A percentile compares a stretch with the other conserved stretches of the same genome.
Conservation (phyloP, 371 early-diverging fungal genomes). For the Basidiobolus heterosporus region DNA sequence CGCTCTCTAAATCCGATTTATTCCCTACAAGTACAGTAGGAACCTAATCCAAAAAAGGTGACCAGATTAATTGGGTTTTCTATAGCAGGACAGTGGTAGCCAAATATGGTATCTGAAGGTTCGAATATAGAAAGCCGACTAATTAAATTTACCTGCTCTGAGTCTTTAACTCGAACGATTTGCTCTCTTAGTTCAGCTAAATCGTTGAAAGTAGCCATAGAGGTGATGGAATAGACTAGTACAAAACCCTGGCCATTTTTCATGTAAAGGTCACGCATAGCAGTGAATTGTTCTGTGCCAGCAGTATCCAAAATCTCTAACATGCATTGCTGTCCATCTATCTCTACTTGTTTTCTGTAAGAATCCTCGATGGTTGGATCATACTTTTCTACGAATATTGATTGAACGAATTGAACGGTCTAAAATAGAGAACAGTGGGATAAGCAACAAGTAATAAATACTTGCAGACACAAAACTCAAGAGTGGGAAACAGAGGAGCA, state of each 20-base stretch:
- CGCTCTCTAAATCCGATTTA: slow-evolving; percentile 70
- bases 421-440: slow-evolving; percentile 18
- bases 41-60: slow-evolving; percentile 24
- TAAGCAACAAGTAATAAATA: slow-evolving; percentile 1
- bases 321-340: slow-evolving; percentile 73
- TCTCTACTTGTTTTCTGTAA: slow-evolving; percentile 73
- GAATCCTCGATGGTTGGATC: slow-evolving; percentile 86
- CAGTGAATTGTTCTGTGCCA: slow-evolving; percentile 76
- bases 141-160: slow-evolving; percentile 39
- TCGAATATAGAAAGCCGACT: not conserved
- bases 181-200: slow-evolving; percentile 59
- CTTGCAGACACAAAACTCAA: too few relatives aligned
- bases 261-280: slow-evolving; percentile 84
- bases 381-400: slow-evolving; percentile 76
- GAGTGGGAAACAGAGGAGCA: not conserved
- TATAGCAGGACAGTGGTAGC: not conserved
- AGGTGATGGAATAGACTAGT: slow-evolving; percentile 73
- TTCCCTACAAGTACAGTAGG: slow-evolving; percentile 77
- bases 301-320: slow-evolving; percentile 82
- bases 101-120: not conserved
- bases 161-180: slow-evolving; percentile 65
- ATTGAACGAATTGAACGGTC: slow-evolving; percentile 85
- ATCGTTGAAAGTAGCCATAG: slow-evolving; percentile 64
- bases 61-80: not conserved
- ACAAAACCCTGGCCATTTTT: slow-evolving; percentile 81